A percentile compares a stretch with the other conserved stretches of the same genome.
Evolutionary conservation across 345 rosid genomes (phyloP).

Genomic region (Litchi chinensis): DNA sequence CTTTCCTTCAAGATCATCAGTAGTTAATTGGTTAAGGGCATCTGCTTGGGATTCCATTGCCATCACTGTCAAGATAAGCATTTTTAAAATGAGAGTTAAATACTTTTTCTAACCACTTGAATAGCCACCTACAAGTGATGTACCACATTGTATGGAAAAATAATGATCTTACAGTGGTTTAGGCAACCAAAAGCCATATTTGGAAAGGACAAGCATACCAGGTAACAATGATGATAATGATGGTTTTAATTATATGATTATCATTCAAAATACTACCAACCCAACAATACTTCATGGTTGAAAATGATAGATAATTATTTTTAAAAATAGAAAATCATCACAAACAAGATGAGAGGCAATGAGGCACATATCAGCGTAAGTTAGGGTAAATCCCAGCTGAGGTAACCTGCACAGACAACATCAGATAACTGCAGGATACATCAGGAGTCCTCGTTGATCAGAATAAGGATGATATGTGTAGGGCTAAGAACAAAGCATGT

Average conservation of each 20-base stretch:
- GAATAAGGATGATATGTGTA: neutral
- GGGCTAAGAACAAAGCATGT: neutral
- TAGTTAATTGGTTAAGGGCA: slow-evolving; percentile 64
- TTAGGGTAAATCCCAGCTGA: neutral
- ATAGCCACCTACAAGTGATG: neutral
- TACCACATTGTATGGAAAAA: neutral
- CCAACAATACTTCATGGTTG: neutral
- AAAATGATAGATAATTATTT: neutral
- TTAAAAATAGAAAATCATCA: neutral
- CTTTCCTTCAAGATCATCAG: slow-evolving; percentile 76
- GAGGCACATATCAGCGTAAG: neutral
- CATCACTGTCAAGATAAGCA: slow-evolving; percentile 40
- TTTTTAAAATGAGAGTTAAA: slow-evolving; percentile 12
- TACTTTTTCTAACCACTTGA: slow-evolving; percentile 7
- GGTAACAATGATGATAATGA: neutral
- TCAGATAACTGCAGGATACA: neutral
- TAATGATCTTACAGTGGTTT: neutral
- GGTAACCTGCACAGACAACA: neutral
- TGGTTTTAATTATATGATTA: neutral
- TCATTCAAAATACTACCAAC: neutral
- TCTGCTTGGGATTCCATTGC: slow-evolving; percentile 82
- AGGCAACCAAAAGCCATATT: neutral
- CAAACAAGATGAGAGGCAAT: neutral
- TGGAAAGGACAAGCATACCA: neutral
- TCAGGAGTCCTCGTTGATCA: neutral